phyloP scores from a whole-genome alignment of 208 protist species.

The Herpetomonas muscarum region DNA sequence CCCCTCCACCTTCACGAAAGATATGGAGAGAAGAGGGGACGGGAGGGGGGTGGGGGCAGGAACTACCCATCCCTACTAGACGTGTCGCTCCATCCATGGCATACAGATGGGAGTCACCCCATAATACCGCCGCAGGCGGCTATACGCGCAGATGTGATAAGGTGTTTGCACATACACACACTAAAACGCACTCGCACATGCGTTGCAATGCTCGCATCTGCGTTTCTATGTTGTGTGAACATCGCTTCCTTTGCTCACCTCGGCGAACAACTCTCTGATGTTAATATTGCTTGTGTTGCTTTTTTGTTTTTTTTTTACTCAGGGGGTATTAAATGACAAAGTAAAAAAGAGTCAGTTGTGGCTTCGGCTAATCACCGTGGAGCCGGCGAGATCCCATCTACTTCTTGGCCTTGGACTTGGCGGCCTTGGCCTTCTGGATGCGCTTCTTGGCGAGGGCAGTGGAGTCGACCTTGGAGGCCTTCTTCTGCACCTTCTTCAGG shows the following conservation, averaged over 20 bases:
- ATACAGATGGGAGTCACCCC: too few relatives aligned
- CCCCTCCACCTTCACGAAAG: too few relatives aligned
- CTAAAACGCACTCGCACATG: too few relatives aligned
- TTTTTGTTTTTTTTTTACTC: slow-evolving; percentile 7
- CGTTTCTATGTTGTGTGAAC: neutral
- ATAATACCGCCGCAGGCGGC: too few relatives aligned
- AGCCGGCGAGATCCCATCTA: slow-evolving; percentile 2
- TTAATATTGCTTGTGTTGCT: neutral
- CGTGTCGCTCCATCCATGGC: too few relatives aligned
- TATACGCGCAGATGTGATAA: too few relatives aligned
- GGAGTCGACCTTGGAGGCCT: slow-evolving; percentile 77
- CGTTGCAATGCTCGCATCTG: too few relatives aligned
- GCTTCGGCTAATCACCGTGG: neutral
- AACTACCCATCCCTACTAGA: too few relatives aligned
- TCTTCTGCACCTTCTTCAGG: slow-evolving; percentile 85
- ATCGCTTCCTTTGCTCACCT: neutral
- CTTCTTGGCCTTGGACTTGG: slow-evolving; percentile 47
- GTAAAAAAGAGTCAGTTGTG: slow-evolving; percentile 2
- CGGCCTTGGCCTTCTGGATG: slow-evolving; percentile 84
- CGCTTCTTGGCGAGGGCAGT: slow-evolving; percentile 76
- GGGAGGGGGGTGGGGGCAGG: too few relatives aligned
- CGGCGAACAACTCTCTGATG: neutral
- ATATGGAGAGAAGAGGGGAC: too few relatives aligned
- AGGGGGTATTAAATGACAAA: slow-evolving; percentile 6
- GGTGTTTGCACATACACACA: too few relatives aligned